Percentiles rank a stretch among this genome's conserved stretches.
phyloP scores from a whole-genome alignment of 2,329 filamentous ascomycete species.

The Aureobasidium sp. region DNA sequence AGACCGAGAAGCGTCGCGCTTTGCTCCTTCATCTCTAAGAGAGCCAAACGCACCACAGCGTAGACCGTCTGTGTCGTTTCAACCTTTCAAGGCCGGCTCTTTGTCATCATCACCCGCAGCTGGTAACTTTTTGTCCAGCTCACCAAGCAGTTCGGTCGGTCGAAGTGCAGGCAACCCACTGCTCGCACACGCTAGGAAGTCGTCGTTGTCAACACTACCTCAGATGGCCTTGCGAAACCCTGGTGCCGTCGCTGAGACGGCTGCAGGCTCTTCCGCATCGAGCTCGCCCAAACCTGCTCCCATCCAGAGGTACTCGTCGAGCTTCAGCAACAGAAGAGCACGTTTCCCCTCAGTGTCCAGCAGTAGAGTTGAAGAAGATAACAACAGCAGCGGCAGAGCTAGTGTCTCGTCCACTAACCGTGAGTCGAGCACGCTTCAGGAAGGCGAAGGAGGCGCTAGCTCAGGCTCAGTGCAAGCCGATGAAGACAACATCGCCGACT shows the following conservation, averaged over 20 bases:
- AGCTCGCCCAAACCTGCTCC: constrained; percentile 73
- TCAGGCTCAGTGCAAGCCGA: constrained; percentile 66
- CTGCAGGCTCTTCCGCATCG: constrained; percentile 58
- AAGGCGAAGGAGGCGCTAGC: constrained; percentile 48
- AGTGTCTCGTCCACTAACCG: constrained; percentile 64
- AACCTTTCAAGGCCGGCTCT: constrained; percentile 93
- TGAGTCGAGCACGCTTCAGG: constrained; percentile 72
- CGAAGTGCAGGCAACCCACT: constrained; percentile 26
- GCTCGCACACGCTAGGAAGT: constrained; percentile 52
- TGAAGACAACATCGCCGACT: constrained; percentile 89
- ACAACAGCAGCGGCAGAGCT: constrained; percentile 72
- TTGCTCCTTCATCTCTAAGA: constrained; percentile 32
- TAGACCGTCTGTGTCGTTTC: constrained; percentile 80
- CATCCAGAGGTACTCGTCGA: constrained; percentile 84
- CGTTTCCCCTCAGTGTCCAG: constrained; percentile 69
- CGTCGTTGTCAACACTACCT: constrained; percentile 68
- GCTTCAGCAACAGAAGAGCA: constrained; percentile 78
- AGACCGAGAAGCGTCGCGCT: constrained; percentile 7
- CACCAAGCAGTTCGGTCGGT: constrained; percentile 44
- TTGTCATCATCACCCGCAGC: constrained; percentile 79
- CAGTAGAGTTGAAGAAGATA: constrained; percentile 66
- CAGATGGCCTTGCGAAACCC: constrained; percentile 64
- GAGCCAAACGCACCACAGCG: constrained; percentile 45
- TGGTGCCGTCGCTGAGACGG: constrained; percentile 51
- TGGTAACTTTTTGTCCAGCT: constrained; percentile 44